Conservation (phyloP, 768 basidiomycete genomes). For the Mycena filopes region DNA sequence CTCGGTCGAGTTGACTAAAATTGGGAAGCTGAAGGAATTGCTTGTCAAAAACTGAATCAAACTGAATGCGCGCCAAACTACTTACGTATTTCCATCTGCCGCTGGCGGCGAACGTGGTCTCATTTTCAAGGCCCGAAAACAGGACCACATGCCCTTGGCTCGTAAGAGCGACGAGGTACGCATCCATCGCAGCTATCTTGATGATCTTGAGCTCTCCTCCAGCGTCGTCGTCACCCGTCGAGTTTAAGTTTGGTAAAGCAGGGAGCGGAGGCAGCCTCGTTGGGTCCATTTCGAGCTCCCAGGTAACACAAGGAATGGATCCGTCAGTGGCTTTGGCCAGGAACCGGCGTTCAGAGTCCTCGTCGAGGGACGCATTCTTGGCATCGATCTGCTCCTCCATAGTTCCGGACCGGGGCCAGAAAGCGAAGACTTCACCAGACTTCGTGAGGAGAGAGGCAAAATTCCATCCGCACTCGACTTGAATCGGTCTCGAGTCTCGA, state of each 20-base stretch:
- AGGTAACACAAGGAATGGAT: conserved; percentile 69
- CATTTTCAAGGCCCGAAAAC: conserved; percentile 58
- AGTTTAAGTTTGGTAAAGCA: conserved; percentile 60
- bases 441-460: conserved; percentile 81
- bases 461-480: conserved; percentile 84
- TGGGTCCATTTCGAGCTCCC: conserved; percentile 67
- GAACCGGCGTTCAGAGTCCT: conserved; percentile 42
- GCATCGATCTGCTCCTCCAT: conserved; percentile 50
- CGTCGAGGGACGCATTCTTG: conserved; percentile 59
- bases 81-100: conserved; percentile 81
- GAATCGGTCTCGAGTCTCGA: conserved; percentile 54
- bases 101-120: conserved; percentile 43
- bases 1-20: conserved; percentile 71
- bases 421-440: conserved; percentile 78
- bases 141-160: conserved; percentile 82
- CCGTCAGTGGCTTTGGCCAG: conserved; percentile 49
- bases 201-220: conserved; percentile 61
- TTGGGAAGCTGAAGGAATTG: conserved; percentile 68
- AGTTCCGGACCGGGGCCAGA: conserved; percentile 71
- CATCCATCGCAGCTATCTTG: conserved; percentile 84
- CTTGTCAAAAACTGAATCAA: conserved; percentile 3
- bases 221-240: conserved; percentile 40
- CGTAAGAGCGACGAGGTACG: conserved; percentile 81
- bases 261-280: conserved; percentile 69
- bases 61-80: conserved; percentile 5